These are phyloP conservation scores for Ophiocordyceps unilateralis DNA, from an alignment of 2,329 filamentous ascomycete genomes.

Conservation along the genomic window DNA sequence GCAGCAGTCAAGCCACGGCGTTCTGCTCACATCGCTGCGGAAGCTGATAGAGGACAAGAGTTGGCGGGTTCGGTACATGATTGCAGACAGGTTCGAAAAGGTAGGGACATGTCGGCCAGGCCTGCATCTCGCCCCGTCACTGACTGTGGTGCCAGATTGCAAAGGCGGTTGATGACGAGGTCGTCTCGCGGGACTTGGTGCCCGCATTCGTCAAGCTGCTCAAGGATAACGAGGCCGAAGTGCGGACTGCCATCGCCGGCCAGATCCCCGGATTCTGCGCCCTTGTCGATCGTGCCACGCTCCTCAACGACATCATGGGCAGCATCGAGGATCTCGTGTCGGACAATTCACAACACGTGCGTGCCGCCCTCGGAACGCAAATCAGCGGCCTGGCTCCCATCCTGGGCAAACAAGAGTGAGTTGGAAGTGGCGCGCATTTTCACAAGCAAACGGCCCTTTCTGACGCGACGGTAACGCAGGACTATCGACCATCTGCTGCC, in stretches of 20 bases:
- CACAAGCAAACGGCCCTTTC: too few species aligned
- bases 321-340: slow-evolving; percentile 92
- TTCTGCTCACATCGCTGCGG: slow-evolving; percentile 75
- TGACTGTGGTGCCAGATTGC: slow-evolving; percentile 50
- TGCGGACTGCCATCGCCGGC: slow-evolving; percentile 88
- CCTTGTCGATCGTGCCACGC: slow-evolving; percentile 69
- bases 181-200: slow-evolving; percentile 82
- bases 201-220: slow-evolving; percentile 94
- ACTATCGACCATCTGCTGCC: slow-evolving; percentile 92
- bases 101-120: slow-evolving; percentile 22
- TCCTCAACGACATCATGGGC: slow-evolving; percentile 92
- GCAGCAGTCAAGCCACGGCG: slow-evolving; percentile 90
- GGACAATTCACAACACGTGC: slow-evolving; percentile 91
- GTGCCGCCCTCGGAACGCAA: slow-evolving; percentile 85
- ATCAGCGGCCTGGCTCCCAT: slow-evolving; percentile 95
- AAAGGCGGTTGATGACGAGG: slow-evolving; percentile 95
- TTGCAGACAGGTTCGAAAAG: slow-evolving; percentile 96
- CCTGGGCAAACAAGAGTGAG: slow-evolving; percentile 91
- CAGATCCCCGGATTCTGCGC: slow-evolving; percentile 96
- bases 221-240: slow-evolving; percentile 95
- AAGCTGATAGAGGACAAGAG: slow-evolving; percentile 98
- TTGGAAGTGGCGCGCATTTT: too few species aligned
- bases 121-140: not conserved
- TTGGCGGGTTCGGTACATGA: slow-evolving; percentile 98
- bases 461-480: slow-evolving; percentile 24